A percentile compares a stretch with the other conserved stretches of the same genome.
Conservation (phyloP, 2,329 filamentous ascomycete species). For the Fusarium oxysporum region DNA sequence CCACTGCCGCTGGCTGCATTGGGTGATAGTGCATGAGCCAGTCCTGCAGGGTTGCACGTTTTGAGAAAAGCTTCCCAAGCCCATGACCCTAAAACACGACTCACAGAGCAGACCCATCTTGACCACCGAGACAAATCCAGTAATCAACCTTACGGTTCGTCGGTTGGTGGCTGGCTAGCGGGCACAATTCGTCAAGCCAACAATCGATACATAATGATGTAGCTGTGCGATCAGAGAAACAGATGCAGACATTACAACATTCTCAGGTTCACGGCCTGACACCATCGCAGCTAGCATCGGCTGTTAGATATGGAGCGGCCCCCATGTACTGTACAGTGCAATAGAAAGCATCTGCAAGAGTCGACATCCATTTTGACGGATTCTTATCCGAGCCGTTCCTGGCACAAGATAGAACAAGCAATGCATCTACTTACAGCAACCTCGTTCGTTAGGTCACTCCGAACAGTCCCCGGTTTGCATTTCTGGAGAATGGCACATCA, state of each 20-base stretch:
- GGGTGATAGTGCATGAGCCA: conserved; percentile 36
- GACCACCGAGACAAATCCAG: conserved; percentile 25
- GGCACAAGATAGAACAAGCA: not conserved
- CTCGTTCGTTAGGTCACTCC: conserved; percentile 14
- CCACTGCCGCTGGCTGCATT: conserved; percentile 28
- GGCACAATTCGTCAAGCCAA: conserved; percentile 24
- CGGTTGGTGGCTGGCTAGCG: conserved; percentile 14
- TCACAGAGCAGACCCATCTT: conserved; percentile 29
- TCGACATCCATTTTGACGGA: conserved; percentile 28
- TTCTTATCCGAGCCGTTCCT: conserved; percentile 26
- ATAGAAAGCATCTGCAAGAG: conserved; percentile 17
- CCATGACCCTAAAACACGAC: conserved; percentile 21
- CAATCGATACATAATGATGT: conserved; percentile 6
- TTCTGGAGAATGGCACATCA: conserved; percentile 40
- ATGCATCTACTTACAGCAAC: not conserved
- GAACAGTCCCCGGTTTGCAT: conserved; percentile 27
- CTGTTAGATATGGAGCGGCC: conserved; percentile 4
- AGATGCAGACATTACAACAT: conserved; percentile 20
- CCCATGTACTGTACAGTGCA: not conserved
- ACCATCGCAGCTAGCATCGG: not conserved
- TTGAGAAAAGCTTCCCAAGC: conserved; percentile 39
- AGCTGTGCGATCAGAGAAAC: not conserved
- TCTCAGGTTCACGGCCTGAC: conserved; percentile 9
- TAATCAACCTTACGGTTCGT: conserved; percentile 14
- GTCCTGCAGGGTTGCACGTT: conserved; percentile 43